phyloP scores from a whole-genome alignment of 305 asterid genomes.

The Fraxinus ornus region DNA sequence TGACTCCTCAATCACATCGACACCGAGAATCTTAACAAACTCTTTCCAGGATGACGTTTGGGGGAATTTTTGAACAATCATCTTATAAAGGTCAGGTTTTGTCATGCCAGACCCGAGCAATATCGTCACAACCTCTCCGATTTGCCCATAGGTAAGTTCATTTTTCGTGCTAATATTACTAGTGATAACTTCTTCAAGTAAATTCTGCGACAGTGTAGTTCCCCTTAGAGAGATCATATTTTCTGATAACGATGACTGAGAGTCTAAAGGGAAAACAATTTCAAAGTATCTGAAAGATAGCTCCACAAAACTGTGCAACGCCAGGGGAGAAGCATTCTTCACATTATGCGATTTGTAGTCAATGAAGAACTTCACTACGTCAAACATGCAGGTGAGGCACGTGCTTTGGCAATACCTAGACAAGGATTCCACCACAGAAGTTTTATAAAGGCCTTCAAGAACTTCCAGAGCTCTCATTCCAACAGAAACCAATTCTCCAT shows the following conservation, averaged over 20 bases:
- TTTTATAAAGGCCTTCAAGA: constrained; percentile 36
- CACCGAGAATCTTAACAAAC: constrained; percentile 31
- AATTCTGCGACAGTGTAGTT: constrained; percentile 35
- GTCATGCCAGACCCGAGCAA: constrained; percentile 46
- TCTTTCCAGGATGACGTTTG: constrained; percentile 32
- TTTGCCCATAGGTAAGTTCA: constrained; percentile 35
- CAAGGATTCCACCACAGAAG: background rate
- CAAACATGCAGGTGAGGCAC: constrained; percentile 41
- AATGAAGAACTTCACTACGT: constrained; percentile 31
- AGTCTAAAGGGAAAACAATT: constrained; percentile 47
- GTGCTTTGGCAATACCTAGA: constrained; percentile 34
- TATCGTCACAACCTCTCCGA: constrained; percentile 48
- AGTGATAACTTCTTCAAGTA: constrained; percentile 40
- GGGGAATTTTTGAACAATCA: constrained; percentile 25
- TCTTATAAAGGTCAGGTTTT: constrained; percentile 17
- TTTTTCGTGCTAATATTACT: constrained; percentile 8
- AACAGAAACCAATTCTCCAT: constrained; percentile 36
- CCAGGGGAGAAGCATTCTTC: constrained; percentile 17
- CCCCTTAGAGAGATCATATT: constrained; percentile 43
- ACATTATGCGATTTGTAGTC: constrained; percentile 20
- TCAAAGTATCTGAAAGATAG: constrained; percentile 31
- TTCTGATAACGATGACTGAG: constrained; percentile 36
- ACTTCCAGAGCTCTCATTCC: constrained; percentile 49
- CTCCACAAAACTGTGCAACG: constrained; percentile 26
- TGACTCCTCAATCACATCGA: background rate